Conservation (phyloP, 345 rosid species). For the Gossypium mustelinum region DNA sequence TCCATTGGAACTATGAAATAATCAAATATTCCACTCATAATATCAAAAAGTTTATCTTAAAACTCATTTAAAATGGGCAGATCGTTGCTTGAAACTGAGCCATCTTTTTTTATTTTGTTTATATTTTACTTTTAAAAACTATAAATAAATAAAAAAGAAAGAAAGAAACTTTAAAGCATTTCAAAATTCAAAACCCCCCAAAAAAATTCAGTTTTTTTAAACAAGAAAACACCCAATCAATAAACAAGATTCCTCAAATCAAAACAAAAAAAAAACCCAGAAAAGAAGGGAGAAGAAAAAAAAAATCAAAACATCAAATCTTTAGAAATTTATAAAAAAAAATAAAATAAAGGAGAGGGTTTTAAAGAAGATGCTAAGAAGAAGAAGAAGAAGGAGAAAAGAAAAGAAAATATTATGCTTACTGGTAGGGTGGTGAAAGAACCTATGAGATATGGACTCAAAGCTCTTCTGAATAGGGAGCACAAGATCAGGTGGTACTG, state of each 20-base stretch:
- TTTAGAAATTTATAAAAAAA: background rate
- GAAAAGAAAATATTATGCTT: slow-evolving; percentile 8
- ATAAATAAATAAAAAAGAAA: background rate
- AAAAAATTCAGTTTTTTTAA: background rate
- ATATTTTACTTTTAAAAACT: background rate
- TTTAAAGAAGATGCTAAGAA: background rate
- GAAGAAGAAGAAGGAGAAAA: background rate
- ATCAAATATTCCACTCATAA: background rate
- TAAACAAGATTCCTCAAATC: slow-evolving; percentile 9
- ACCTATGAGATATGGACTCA: slow-evolving; percentile 44
- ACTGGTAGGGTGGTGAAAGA: slow-evolving; percentile 48
- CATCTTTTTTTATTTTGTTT: background rate
- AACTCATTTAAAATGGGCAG: background rate
- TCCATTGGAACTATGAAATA: slow-evolving; percentile 8
- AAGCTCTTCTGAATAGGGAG: slow-evolving; percentile 50
- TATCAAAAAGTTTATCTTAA: background rate
- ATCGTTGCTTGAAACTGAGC: background rate
- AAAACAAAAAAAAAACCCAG: slow-evolving; percentile 16
- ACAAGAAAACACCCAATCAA: background rate
- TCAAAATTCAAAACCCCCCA: background rate
- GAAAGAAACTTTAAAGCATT: background rate
- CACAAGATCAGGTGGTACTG: slow-evolving; percentile 54
- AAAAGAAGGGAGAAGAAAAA: background rate
- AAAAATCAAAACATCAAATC: background rate
- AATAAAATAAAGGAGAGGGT: background rate